Percentiles rank a stretch among this genome's conserved stretches.
phyloP scores from a whole-genome alignment of 75 land plant genomes.

The Cupressus sempervirens region DNA sequence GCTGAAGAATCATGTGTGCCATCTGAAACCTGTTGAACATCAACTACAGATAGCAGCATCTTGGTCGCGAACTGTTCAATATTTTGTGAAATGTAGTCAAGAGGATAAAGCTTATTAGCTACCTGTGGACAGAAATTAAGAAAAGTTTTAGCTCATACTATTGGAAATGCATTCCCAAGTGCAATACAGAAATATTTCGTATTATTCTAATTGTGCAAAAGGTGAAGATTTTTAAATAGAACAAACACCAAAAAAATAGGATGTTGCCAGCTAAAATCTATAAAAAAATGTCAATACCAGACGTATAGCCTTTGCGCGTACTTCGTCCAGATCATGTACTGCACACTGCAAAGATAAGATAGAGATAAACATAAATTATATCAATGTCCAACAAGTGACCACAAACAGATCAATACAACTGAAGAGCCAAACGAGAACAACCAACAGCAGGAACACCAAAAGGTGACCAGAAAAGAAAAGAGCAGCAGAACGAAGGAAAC shows the following conservation, averaged over 20 bases:
- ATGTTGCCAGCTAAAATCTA: not conserved
- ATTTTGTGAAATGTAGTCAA: constrained; percentile 54
- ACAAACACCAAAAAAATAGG: not conserved
- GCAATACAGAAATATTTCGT: not conserved
- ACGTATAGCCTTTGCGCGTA: constrained; percentile 88
- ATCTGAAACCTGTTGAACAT: constrained; percentile 28
- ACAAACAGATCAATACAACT: too few relatives aligned
- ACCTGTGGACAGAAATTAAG: constrained; percentile 54
- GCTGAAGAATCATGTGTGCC: constrained; percentile 9
- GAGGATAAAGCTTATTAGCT: constrained; percentile 85
- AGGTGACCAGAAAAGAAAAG: too few relatives aligned
- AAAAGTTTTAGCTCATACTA: not conserved
- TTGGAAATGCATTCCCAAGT: not conserved
- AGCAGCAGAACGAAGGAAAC: too few relatives aligned
- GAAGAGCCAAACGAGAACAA: too few relatives aligned
- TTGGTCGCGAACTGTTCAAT: constrained; percentile 85
- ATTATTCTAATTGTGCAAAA: not conserved
- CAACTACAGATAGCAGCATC: constrained; percentile 73
- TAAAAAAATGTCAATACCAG: constrained; percentile 48
- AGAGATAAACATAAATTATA: too few relatives aligned
- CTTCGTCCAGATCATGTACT: constrained; percentile 75
- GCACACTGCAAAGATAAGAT: constrained; percentile 64
- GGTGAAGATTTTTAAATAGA: not conserved
- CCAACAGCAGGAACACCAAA: too few relatives aligned
- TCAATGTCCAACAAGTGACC: too few relatives aligned